Base-by-base conservation (phyloP, 305 asterid species). In the Fraxinus angustifolia region DNA sequence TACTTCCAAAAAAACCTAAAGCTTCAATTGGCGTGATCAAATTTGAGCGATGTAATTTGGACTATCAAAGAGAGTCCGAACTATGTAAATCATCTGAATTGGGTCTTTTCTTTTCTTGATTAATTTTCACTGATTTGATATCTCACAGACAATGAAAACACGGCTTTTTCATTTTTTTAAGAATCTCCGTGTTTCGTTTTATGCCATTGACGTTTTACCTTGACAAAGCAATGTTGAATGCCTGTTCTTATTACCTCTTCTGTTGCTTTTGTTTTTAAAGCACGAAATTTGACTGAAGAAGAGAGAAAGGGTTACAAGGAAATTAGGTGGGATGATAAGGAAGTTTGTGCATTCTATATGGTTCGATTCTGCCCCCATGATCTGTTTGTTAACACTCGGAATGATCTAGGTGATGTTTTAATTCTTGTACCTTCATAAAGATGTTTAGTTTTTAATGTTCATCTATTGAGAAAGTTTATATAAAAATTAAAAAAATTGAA, bases 291-390 rank as follows among this genome's bases (percentile, higher is more conserved):
- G 88, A 96, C 98, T 14, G 99, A 93, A 78, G 99, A 94, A 83
- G 94, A 96, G 90, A 90, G 92, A 81, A 96, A 87, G 83, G 98
- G 95, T 77, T 91, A 87, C 88, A 90, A 89, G 78, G 99, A 96
- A 86, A 83, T 94, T 26, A 92, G 91, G 80, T 96, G 99, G 99
- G 99, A 94, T 12, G 98, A 95, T 82, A 90, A 91, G 91, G 99
- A 96, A 35, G 99, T 89, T 45, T 96, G 98, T 65, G 88, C 91
- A 74, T 93, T 89, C 89, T 94, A 89, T 81, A 96, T 96, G 99
- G 91, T 96, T 85, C 93, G 96, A 42, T 96, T 94, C 87, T 94
- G 99, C 82, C 99, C 98, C 58, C 98, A 95, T 30, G 99, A 95
- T 90, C 85, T 95, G 89, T 95, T 95, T 82, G 97, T 95, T 80